These are phyloP conservation scores for Neonectria hederae DNA, from an alignment of 2,329 filamentous ascomycete species.

Conservation along the genomic window DNA sequence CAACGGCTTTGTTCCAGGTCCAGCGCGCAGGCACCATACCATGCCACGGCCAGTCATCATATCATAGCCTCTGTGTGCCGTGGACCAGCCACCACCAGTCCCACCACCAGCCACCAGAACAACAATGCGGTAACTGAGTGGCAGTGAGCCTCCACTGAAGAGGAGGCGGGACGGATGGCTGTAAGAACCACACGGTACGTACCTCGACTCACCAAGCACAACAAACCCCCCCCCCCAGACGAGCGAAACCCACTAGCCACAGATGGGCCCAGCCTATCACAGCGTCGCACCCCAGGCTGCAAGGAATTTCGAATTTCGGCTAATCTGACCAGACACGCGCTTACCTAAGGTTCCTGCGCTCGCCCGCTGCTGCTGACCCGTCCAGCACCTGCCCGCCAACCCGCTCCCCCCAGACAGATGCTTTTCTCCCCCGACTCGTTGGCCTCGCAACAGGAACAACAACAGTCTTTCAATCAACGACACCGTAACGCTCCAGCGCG, in stretches of 20 bases:
- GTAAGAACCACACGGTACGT: not conserved
- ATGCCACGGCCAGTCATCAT: not conserved
- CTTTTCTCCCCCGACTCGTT: conserved; percentile 49
- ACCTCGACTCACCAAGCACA: not conserved
- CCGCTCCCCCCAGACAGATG: conserved; percentile 17
- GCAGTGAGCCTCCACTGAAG: too few species aligned
- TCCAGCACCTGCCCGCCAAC: conserved; percentile 13
- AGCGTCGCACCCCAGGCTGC: conserved; percentile 1
- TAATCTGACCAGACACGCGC: conserved; percentile 28
- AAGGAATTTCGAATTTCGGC: conserved; percentile 27
- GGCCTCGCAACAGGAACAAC: conserved; percentile 57
- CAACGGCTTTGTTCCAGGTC: conserved; percentile 13
- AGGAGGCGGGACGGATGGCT: too few species aligned
- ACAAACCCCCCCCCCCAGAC: not conserved
- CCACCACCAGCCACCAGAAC: conserved; percentile 7
- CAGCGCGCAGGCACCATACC: conserved; percentile 3
- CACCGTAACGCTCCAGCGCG: conserved; percentile 43
- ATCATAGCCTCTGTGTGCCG: not conserved
- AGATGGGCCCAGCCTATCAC: conserved; percentile 6
- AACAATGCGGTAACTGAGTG: not conserved
- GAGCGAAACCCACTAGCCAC: conserved; percentile 18
- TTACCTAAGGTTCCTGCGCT: conserved; percentile 37
- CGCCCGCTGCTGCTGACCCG: conserved; percentile 15
- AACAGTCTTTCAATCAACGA: conserved; percentile 44
- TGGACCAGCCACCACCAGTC: conserved; percentile 4